Conservation (phyloP, 768 basidiomycete species). For the Clathrus columnatus region DNA sequence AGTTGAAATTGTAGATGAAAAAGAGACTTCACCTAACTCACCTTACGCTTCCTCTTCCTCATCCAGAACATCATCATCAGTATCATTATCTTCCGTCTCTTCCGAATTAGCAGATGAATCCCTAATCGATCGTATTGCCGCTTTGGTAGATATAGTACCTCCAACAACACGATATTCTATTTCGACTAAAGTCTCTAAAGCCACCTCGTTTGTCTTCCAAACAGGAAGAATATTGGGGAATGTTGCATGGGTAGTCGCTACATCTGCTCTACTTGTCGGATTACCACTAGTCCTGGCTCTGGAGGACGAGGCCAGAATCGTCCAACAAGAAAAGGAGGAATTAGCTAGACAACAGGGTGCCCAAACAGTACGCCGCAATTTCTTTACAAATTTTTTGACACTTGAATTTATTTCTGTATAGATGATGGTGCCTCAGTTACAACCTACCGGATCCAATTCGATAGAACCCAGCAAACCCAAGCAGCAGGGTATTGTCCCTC, state of each 20-base stretch:
- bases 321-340: constrained; percentile 91
- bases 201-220: constrained; percentile 56
- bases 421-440: constrained; percentile 68
- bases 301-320: constrained; percentile 93
- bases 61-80: constrained; percentile 60
- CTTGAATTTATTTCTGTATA: constrained; percentile 21
- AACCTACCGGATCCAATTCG: constrained; percentile 33
- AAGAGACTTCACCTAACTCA: constrained; percentile 53
- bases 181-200: constrained; percentile 46
- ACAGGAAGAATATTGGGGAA: constrained; percentile 72
- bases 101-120: constrained; percentile 75
- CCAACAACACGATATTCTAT: constrained; percentile 81
- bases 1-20: constrained; percentile 81
- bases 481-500: constrained; percentile 62
- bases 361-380: constrained; percentile 57
- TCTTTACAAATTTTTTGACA: constrained; percentile 5
- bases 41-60: constrained; percentile 72
- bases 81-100: constrained; percentile 71
- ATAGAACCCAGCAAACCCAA: constrained; percentile 23
- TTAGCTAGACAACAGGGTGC: constrained; percentile 88
- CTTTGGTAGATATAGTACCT: constrained; percentile 93
- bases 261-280: constrained; percentile 87
- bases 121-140: constrained; percentile 76
- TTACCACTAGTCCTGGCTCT: constrained; percentile 86
- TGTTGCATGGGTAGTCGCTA: constrained; percentile 91